Evolutionary conservation across 495 filamentous ascomycete species (phyloP).

Genomic region (Chaetomidium leptoderma): DNA sequence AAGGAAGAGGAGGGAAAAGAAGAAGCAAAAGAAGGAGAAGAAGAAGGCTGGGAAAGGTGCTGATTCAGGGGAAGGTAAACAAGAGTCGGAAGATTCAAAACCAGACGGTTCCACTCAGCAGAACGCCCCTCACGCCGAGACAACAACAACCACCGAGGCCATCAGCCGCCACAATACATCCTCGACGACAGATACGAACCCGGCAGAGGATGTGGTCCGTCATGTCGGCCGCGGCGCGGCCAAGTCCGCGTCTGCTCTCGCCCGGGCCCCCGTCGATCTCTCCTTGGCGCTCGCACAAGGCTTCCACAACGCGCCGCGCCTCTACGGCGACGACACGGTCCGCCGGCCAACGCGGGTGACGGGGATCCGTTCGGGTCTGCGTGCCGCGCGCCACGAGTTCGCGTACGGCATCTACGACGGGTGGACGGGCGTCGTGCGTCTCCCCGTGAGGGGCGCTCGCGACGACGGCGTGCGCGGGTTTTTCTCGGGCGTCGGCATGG

Average conservation of each 20-base stretch:
- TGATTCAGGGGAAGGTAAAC: conserved; percentile 1
- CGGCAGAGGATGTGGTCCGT: conserved; percentile 35
- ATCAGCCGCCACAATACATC: conserved; percentile 19
- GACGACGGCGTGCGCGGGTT: conserved; percentile 55
- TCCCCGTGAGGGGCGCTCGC: conserved; percentile 61
- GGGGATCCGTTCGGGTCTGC: conserved; percentile 62
- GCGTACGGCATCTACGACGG: conserved; percentile 69
- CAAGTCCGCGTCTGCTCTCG: conserved; percentile 46
- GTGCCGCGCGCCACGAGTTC: conserved; percentile 64
- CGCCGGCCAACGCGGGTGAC: conserved; percentile 56
- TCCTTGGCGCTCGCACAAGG: conserved; percentile 71
- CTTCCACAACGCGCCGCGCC: conserved; percentile 75
- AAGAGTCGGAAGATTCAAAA: neutral
- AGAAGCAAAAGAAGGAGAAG: conserved; percentile 38
- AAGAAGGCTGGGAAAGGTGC: conserved; percentile 27
- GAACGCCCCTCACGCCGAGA: conserved; percentile 14
- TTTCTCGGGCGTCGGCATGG: conserved; percentile 67
- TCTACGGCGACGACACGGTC: conserved; percentile 57
- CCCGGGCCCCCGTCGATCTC: conserved; percentile 59
- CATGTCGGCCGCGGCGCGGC: conserved; percentile 47
- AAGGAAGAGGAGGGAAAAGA: conserved; percentile 44
- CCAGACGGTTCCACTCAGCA: neutral
- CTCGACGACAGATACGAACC: conserved; percentile 26
- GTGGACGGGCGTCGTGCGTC: conserved; percentile 61
- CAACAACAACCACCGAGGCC: conserved; percentile 24